Percentiles rank a stretch among this genome's conserved stretches.
phyloP scores from a whole-genome alignment of 73 alveolate genomes.

The Uronychia setigera region DNA sequence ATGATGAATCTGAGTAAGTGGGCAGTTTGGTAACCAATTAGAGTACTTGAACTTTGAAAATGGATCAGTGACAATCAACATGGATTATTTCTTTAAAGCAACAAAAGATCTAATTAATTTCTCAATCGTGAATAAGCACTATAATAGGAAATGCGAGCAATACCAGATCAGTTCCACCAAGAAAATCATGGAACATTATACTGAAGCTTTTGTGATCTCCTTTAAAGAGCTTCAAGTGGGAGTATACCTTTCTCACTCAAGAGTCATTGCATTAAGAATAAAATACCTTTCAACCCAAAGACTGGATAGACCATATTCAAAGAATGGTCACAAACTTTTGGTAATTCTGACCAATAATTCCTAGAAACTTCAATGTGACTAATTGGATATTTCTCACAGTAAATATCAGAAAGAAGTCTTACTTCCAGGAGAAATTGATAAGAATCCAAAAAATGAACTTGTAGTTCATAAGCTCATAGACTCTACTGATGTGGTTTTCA shows the following conservation, averaged over 20 bases:
- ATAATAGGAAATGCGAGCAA: neutral
- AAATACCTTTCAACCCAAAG: neutral
- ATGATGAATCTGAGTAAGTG: neutral
- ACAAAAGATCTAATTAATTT: neutral
- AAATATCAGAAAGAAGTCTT: neutral
- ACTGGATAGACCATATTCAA: neutral
- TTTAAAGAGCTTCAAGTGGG: neutral
- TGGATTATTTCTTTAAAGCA: neutral
- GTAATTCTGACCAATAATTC: neutral
- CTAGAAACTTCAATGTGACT: neutral
- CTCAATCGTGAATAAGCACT: neutral
- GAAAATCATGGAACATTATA: neutral
- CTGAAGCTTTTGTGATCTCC: neutral
- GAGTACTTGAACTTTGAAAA: neutral
- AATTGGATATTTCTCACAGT: neutral
- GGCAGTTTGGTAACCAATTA: neutral
- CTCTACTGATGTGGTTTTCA: neutral
- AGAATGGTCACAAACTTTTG: neutral
- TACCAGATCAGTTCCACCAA: neutral
- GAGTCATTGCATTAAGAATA: neutral
- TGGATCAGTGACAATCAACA: neutral
- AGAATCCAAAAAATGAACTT: neutral
- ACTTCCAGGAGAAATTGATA: neutral
- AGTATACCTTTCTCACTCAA: neutral
- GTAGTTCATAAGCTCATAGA: neutral